Evolutionary conservation across 2,329 filamentous ascomycete genomes (phyloP).

Genomic region (Blastomyces silverae): DNA sequence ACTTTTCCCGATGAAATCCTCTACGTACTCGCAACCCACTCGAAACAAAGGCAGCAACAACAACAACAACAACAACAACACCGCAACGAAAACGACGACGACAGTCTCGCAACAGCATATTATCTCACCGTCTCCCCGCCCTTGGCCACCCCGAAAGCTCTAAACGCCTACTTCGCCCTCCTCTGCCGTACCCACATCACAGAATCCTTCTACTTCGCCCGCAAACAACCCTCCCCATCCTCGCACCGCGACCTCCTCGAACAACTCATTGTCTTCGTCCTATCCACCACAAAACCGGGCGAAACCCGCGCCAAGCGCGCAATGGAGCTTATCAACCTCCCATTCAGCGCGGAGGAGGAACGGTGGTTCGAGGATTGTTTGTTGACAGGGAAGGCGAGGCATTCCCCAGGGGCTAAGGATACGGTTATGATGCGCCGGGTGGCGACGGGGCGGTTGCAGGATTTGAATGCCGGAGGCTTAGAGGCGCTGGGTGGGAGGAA

Average conservation of each 20-base stretch:
- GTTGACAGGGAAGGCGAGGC: conserved; percentile 57
- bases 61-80: not conserved
- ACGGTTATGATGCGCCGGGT: conserved; percentile 68
- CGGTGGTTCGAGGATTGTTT: conserved; percentile 66
- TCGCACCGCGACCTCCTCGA: conserved; percentile 61
- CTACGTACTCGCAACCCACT: conserved; percentile 57
- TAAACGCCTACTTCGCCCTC: conserved; percentile 62
- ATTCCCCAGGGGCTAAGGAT: conserved; percentile 60
- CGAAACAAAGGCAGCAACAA: conserved; percentile 33
- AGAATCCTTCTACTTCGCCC: conserved; percentile 67
- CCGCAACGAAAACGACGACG: conserved; percentile 38
- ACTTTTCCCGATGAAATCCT: conserved; percentile 82
- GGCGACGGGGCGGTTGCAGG: conserved; percentile 52
- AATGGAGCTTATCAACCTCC: conserved; percentile 64
- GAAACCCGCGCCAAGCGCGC: conserved; percentile 49
- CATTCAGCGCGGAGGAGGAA: conserved; percentile 65
- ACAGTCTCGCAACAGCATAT: conserved; percentile 65
- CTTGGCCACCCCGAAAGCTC: conserved; percentile 56
- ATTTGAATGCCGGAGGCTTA: conserved; percentile 30
- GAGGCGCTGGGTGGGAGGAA: conserved; percentile 41
- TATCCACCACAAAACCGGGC: conserved; percentile 39
- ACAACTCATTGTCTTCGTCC: conserved; percentile 55
- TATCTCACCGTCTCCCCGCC: conserved; percentile 69
- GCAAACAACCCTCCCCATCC: conserved; percentile 55
- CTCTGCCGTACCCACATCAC: conserved; percentile 60